Evolutionary conservation across 78 protist species (phyloP).

Genomic region (Guillardia theta): DNA sequence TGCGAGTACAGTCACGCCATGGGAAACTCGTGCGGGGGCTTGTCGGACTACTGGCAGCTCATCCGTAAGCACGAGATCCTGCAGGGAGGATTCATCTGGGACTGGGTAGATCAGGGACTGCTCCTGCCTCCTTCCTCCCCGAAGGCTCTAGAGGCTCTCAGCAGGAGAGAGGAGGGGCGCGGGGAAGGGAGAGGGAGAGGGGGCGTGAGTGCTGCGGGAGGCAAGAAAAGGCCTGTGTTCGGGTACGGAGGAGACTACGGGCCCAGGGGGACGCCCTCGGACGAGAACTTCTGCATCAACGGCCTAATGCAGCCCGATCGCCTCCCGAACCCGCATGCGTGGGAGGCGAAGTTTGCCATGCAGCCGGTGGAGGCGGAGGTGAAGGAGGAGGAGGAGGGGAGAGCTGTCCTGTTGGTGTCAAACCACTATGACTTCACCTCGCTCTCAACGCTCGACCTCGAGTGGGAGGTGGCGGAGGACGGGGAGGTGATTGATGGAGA

Average conservation of each 20-base stretch:
- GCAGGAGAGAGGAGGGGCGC: too few species aligned
- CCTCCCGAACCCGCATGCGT: constrained; percentile 33
- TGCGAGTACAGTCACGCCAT: constrained; percentile 54
- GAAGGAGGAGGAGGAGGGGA: neutral
- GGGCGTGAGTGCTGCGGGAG: neutral
- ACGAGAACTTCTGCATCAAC: constrained; percentile 47
- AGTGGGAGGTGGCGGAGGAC: neutral
- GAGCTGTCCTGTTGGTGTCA: neutral
- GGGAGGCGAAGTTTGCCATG: neutral
- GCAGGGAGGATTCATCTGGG: constrained; percentile 60
- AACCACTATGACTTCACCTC: neutral
- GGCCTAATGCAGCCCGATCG: constrained; percentile 49
- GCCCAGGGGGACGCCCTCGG: neutral
- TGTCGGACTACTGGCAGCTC: neutral
- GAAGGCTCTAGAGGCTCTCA: neutral
- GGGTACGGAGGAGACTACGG: constrained; percentile 49
- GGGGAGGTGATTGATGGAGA: neutral
- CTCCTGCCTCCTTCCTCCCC: neutral
- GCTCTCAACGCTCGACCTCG: neutral
- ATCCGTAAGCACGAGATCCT: neutral
- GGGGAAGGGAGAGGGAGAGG: neutral
- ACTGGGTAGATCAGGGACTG: constrained; percentile 55
- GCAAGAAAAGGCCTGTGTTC: neutral
- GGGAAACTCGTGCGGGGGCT: constrained; percentile 47
- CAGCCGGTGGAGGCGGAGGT: neutral